Evolutionary conservation across 202 grass and related monocot genomes (phyloP).

Genomic region (Dendrocalamus latiflorus): DNA sequence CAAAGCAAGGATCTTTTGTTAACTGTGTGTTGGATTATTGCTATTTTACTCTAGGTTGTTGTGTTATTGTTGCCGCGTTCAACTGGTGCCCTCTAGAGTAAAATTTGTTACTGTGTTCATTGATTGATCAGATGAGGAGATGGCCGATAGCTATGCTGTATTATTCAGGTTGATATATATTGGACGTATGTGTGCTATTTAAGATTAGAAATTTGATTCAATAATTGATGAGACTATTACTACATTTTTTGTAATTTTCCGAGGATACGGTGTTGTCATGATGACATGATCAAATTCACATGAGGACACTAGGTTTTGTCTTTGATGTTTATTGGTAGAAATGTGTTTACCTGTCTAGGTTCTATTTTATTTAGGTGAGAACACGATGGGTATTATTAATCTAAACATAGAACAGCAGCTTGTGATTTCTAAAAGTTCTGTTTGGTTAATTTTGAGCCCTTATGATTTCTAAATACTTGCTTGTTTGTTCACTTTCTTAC

Average conservation of each 20-base stretch:
- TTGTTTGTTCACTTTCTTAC: not conserved
- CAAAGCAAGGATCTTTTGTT: not conserved
- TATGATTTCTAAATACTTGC: not conserved
- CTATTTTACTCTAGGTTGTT: not conserved
- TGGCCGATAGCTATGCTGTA: not conserved
- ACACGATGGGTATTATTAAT: not conserved
- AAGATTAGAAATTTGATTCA: not conserved
- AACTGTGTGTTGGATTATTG: not conserved
- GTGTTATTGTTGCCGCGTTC: not conserved
- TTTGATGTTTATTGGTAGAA: not conserved
- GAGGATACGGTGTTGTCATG: not conserved
- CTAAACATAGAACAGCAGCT: not conserved
- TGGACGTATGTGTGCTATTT: not conserved
- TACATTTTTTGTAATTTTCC: not conserved
- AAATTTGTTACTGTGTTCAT: no score
- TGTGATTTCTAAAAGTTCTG: not conserved
- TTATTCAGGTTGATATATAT: not conserved
- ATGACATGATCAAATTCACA: slow-evolving; percentile 1
- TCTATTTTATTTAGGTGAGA: not conserved
- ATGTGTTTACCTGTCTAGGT: not conserved
- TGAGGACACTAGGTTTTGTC: not conserved
- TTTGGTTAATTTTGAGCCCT: slow-evolving; percentile 6
- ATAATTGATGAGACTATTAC: not conserved
- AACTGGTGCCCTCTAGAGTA: no score
- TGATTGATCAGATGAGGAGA: no score